A percentile compares a stretch with the other conserved stretches of the same genome.
phyloP scores from a whole-genome alignment of 768 basidiomycete genomes.

The Phaeotremella fagi region DNA sequence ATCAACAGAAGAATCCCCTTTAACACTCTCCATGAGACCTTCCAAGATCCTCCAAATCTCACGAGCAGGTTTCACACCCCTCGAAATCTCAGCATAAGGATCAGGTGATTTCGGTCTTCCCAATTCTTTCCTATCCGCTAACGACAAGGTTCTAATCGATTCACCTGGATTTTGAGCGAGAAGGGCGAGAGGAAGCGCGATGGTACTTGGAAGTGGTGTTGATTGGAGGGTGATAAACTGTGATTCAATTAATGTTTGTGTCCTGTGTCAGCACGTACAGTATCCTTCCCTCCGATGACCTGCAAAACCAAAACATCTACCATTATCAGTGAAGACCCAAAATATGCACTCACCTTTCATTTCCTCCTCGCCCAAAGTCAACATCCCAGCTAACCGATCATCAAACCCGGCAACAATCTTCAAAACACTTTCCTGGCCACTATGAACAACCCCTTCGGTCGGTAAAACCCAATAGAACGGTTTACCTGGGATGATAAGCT shows the following conservation, averaged over 20 bases:
- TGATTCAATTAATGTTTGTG: not conserved
- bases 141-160: constrained; percentile 7
- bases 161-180: constrained; percentile 15
- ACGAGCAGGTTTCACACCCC: constrained; percentile 14
- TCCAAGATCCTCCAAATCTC: constrained; percentile 37
- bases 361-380: constrained; percentile 28
- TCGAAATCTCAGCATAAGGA: constrained; percentile 4
- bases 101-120: constrained; percentile 6
- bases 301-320: constrained; percentile 37
- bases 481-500: constrained; percentile 19
- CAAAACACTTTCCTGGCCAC: constrained; percentile 20
- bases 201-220: constrained; percentile 18
- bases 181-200: constrained; percentile 21
- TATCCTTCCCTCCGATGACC: constrained; percentile 31
- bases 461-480: constrained; percentile 30
- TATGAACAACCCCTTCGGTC: constrained; percentile 14
- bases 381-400: constrained; percentile 10
- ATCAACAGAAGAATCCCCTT: constrained; percentile 13
- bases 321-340: not conserved
- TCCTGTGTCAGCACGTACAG: constrained; percentile 6
- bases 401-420: constrained; percentile 21
- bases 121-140: constrained; percentile 16
- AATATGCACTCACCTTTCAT: constrained; percentile 26
- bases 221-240: constrained; percentile 37
- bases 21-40: constrained; percentile 27